Percentiles rank a stretch among this genome's conserved stretches.
These are phyloP conservation scores for Trichophaea hybrida DNA, from an alignment of 2,329 filamentous ascomycete species.

Conservation along the genomic window DNA sequence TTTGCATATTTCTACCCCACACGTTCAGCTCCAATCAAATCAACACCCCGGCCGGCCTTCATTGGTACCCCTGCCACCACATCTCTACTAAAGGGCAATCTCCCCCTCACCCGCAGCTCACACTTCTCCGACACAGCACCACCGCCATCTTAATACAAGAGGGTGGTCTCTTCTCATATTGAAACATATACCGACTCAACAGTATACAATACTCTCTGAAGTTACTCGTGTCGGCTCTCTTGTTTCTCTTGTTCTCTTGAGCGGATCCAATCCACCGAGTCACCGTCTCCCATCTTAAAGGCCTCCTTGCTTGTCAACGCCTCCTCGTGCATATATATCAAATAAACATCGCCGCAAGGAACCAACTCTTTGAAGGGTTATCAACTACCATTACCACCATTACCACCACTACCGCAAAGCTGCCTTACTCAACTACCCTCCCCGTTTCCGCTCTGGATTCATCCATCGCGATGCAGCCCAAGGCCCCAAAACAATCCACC, in stretches of 20 bases:
- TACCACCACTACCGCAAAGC: neutral
- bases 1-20: neutral
- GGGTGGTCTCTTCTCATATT: too few relatives aligned
- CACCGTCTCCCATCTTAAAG: too few relatives aligned
- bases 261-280: too few relatives aligned
- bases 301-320: neutral
- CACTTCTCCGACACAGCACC: too few relatives aligned
- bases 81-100: neutral
- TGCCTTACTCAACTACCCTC: neutral
- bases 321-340: neutral
- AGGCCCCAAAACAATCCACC: slow-evolving; percentile 49
- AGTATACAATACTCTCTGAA: too few relatives aligned
- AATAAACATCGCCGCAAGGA: neutral
- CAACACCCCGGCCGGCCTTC: neutral
- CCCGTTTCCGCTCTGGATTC: neutral
- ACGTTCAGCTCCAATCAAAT: neutral
- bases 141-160: too few relatives aligned
- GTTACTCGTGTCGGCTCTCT: too few relatives aligned
- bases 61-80: neutral
- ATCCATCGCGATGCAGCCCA: slow-evolving; percentile 23
- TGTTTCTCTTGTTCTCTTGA: too few relatives aligned
- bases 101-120: too few relatives aligned
- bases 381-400: neutral
- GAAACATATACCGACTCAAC: too few relatives aligned
- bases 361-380: neutral